Evolutionary conservation across 1,284 basidiomycete genomes (phyloP), one percentile per base, ranked within the genome.

Genomic region (Ustilago vetiveriae): DNA sequence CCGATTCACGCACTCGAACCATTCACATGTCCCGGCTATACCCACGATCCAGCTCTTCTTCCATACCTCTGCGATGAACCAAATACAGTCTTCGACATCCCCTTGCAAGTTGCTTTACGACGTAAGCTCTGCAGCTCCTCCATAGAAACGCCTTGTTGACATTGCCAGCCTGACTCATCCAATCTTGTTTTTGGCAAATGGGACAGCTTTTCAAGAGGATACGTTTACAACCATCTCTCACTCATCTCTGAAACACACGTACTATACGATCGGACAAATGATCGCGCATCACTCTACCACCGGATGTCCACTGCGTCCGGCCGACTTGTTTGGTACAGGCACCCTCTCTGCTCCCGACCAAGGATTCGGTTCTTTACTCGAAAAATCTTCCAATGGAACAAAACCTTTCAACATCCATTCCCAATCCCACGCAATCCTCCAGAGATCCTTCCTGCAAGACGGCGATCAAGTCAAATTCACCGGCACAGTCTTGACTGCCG

Each of bases 251-350:
- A 41, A 45, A 0, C 58, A 72, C 40, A 72, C 50, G 3, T 72
- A 72, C 58, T 72, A 62, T 27, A 72, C 64, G 1, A 40, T 57
- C 14, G 45, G 46, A 4, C 68, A 72, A 38, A 68, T 68, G 63
- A 33, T 72, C n/a, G 58, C 68, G 10, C 68, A 72, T 26, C 68
- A 72, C 42, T 53, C 64, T 1, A 59, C 58, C 3, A 58, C 57
- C n/a, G 68, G 68, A 6, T 72, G 68, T 37, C 46, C 57, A 3
- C 39, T 72, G 30, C 13, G 37, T 2, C 22, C 64, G 2, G 68
- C 53, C 33, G 64, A 68, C 22, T 16, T 72, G 23, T 35, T 72
- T 1, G 64, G 64, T 2, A 72, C 68, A 3, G 68, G 68, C 0
- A 72, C 68, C 4, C 53, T 72, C 16, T 63, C 58, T 1, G 69